phyloP scores from a whole-genome alignment of 2,329 filamentous ascomycete genomes.

The Claviceps sorghi region DNA sequence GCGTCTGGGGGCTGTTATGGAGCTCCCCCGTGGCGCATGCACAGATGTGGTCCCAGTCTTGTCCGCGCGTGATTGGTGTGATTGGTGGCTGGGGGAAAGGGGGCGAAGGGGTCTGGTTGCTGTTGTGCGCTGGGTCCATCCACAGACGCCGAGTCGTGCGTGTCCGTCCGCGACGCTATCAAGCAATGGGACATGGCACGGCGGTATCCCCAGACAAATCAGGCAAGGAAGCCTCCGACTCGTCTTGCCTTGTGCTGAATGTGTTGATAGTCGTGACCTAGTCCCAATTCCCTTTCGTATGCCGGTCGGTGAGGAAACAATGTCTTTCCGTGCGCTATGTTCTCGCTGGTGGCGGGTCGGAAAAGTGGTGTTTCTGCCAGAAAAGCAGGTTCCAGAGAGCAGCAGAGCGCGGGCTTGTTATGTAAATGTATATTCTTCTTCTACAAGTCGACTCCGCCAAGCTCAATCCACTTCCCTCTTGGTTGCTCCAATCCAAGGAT shows the following conservation, averaged over 20 bases:
- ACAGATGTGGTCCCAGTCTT: not conserved
- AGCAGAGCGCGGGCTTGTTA: not conserved
- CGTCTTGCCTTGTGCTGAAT: not conserved
- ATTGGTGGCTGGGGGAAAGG: too few relatives aligned
- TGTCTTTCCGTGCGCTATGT: not conserved
- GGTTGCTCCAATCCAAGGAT: not conserved
- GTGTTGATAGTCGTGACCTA: not conserved
- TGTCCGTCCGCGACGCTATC: too few relatives aligned
- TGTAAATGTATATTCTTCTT: not conserved
- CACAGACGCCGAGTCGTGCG: too few relatives aligned
- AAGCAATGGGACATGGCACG: not conserved
- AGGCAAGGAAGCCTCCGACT: not conserved
- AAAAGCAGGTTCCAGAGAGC: not conserved
- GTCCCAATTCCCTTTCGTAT: not conserved
- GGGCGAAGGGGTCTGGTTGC: too few relatives aligned
- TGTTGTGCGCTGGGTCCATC: too few relatives aligned
- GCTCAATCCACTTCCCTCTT: not conserved
- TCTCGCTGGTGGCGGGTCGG: not conserved
- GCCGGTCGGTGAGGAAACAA: not conserved
- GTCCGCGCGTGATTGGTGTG: too few relatives aligned
- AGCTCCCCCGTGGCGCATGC: not conserved
- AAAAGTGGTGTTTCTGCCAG: not conserved
- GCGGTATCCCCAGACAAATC: not conserved
- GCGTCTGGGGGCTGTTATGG: not conserved
- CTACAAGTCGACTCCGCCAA: not conserved